Conservation (phyloP, 2,329 filamentous ascomycete genomes). For the Rhynchosporium secalis region DNA sequence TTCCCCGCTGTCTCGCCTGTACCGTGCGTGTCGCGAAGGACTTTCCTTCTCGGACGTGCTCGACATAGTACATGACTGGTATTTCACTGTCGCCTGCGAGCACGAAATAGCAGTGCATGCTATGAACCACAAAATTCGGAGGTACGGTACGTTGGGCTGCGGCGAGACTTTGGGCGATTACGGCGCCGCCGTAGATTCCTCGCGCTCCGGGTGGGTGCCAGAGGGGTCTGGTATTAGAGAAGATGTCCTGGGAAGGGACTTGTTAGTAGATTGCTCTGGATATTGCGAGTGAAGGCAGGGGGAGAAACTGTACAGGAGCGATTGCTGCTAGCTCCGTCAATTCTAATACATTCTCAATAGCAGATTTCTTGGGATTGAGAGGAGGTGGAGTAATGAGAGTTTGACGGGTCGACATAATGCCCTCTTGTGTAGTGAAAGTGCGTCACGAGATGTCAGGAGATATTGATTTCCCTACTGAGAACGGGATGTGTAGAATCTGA, state of each 20-base stretch:
- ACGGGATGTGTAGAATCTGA: background rate
- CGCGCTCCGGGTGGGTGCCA: conserved; percentile 93
- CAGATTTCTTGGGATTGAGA: conserved; percentile 68
- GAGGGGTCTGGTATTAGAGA: conserved; percentile 87
- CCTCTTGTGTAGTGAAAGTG: background rate
- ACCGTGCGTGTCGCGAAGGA: conserved; percentile 92
- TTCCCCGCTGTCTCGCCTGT: conserved; percentile 86
- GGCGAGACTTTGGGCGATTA: conserved; percentile 87
- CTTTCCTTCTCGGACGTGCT: conserved; percentile 85
- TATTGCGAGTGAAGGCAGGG: background rate
- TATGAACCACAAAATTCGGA: conserved; percentile 78
- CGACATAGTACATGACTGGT: conserved; percentile 92
- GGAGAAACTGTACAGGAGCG: conserved; percentile 59
- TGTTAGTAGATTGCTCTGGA: conserved; percentile 12
- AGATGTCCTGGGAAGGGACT: conserved; percentile 66
- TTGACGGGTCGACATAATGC: conserved; percentile 39
- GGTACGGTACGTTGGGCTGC: conserved; percentile 88
- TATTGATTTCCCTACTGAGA: background rate
- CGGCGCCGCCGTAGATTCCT: conserved; percentile 89
- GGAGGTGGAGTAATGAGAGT: conserved; percentile 77
- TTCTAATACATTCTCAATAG: conserved; percentile 88
- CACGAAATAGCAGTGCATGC: conserved; percentile 99
- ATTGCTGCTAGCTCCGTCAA: conserved; percentile 77
- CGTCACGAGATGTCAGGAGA: background rate
- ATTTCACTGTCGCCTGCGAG: conserved; percentile 82